phyloP scores from a whole-genome alignment of 1,284 basidiomycete species.

The Ustilago hordei region DNA sequence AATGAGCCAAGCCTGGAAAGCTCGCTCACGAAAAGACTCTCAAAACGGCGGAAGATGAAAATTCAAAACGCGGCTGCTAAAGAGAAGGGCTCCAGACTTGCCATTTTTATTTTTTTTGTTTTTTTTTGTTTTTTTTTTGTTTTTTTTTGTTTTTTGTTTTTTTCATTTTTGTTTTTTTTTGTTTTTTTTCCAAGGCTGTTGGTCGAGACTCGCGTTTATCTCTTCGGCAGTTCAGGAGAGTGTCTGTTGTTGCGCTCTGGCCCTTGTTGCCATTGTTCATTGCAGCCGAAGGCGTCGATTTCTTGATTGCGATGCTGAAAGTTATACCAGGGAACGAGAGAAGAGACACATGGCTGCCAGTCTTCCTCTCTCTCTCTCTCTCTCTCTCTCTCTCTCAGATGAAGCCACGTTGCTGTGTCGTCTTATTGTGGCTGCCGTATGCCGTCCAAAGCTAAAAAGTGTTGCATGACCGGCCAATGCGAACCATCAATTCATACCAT shows the following conservation, averaged over 20 bases:
- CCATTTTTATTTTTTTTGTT: background rate
- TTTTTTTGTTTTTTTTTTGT: too few species aligned
- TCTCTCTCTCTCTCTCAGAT: background rate
- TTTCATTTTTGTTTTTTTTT: too few species aligned
- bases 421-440: background rate
- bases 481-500: too few species aligned
- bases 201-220: background rate
- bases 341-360: background rate
- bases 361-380: background rate
- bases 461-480: background rate
- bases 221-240: background rate
- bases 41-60: background rate
- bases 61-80: background rate
- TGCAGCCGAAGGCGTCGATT: constrained; percentile 7
- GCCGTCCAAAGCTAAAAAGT: background rate
- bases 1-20: background rate
- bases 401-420: background rate
- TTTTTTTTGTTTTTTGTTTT: too few species aligned
- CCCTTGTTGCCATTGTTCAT: background rate
- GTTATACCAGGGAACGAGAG: background rate
- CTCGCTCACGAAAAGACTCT: background rate
- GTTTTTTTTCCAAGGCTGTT: too few species aligned
- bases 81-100: background rate
- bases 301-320: background rate
- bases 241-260: background rate